Evolutionary conservation across 2,329 filamentous ascomycete genomes (phyloP).

Genomic region (Teratosphaeria epicoccoides): DNA sequence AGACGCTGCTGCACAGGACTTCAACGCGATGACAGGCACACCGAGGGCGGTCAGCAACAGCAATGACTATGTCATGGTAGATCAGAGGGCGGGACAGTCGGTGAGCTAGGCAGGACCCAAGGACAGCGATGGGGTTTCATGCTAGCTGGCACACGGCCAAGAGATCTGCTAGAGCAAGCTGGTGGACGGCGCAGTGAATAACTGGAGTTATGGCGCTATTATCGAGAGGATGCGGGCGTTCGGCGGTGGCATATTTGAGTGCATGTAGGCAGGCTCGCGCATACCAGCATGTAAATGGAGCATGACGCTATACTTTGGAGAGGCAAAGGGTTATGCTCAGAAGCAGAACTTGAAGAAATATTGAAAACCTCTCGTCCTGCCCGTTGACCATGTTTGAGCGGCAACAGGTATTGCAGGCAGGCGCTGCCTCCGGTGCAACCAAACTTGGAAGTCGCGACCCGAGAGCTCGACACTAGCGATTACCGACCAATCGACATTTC

Average conservation of each 20-base stretch:
- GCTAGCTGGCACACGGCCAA: background rate
- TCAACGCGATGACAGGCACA: slow-evolving; percentile 14
- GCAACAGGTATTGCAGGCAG: no score
- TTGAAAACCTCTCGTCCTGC: no score
- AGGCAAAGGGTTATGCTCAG: no score
- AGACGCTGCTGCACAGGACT: slow-evolving; percentile 12
- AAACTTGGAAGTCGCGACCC: no score
- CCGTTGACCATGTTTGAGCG: no score
- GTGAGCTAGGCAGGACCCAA: background rate
- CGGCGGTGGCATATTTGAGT: background rate
- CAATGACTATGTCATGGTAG: slow-evolving; percentile 25
- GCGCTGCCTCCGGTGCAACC: no score
- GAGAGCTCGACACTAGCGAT: no score
- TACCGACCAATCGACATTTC: no score
- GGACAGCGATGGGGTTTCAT: background rate
- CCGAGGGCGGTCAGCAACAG: slow-evolving; percentile 11
- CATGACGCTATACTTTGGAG: background rate
- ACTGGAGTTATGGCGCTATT: background rate
- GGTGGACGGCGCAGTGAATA: background rate
- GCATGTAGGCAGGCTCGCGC: background rate
- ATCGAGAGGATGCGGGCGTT: background rate
- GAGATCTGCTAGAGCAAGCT: background rate
- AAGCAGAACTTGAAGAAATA: background rate
- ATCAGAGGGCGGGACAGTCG: slow-evolving; percentile 6
- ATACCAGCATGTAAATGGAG: background rate